These are phyloP conservation scores for Fusarium annulatum DNA, from an alignment of 2,329 filamentous ascomycete genomes.

Conservation along the genomic window DNA sequence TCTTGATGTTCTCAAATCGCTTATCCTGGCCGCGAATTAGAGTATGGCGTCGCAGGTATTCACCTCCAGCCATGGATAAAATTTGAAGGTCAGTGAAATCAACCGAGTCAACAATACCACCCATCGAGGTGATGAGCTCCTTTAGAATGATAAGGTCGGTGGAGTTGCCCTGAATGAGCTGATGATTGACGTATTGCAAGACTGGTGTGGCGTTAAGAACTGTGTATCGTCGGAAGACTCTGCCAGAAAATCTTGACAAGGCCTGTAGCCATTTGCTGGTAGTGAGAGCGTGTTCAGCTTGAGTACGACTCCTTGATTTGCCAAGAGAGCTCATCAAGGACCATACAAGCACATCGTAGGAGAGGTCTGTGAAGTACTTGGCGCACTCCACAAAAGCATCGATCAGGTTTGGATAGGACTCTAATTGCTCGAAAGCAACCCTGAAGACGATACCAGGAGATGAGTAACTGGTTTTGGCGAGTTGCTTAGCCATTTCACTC, in stretches of 20 bases:
- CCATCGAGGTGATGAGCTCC: conserved; percentile 92
- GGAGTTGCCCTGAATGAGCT: conserved; percentile 83
- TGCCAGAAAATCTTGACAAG: conserved; percentile 88
- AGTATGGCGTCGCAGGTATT: conserved; percentile 81
- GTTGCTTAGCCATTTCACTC: conserved; percentile 82
- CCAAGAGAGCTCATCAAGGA: conserved; percentile 82
- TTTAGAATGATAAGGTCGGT: conserved; percentile 92
- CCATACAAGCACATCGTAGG: conserved; percentile 94
- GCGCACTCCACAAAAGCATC: conserved; percentile 95
- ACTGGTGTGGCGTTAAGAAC: conserved; percentile 87
- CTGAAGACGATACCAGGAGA: conserved; percentile 93
- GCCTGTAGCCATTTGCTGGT: conserved; percentile 94
- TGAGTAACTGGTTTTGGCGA: conserved; percentile 92
- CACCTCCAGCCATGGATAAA: conserved; percentile 87
- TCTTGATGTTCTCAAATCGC: conserved; percentile 78
- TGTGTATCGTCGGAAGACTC: conserved; percentile 87
- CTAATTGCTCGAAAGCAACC: conserved; percentile 88
- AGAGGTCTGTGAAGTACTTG: conserved; percentile 91
- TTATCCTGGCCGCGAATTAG: conserved; percentile 84
- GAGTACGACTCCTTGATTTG: conserved; percentile 71
- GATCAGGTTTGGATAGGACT: conserved; percentile 94
- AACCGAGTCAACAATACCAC: conserved; percentile 86
- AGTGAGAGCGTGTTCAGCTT: conserved; percentile 72
- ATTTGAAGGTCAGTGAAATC: conserved; percentile 92
- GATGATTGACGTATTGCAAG: conserved; percentile 88